Base-by-base conservation (phyloP, 352 stramenopile genomes). In the Globisporangium radiosum region DNA sequence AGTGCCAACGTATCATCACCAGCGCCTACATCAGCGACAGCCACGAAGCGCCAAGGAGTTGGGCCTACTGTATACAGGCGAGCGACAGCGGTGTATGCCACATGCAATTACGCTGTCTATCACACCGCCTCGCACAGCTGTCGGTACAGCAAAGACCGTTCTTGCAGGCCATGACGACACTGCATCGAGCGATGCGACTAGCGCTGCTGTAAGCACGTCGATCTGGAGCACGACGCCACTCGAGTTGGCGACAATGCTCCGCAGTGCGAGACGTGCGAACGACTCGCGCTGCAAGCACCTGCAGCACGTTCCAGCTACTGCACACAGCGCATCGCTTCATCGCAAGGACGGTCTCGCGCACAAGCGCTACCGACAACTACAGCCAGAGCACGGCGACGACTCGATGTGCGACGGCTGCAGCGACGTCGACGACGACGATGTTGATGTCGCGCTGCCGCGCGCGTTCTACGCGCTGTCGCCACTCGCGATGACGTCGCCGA, bases 231-330 rank as follows among this genome's bases (percentile, higher is more conserved):
- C 54, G 25, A 56, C 52, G 15, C 38, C 45, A 4, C 14, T n/a
- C 4, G 59, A 64, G n/a, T 39, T 64, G 37, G 17, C 19, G n/a
- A 17, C 39, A 45, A 59, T 64, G 59, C 43, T 54, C 19, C 59
- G 58, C 38, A 47, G 45, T 36, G 43, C 9, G 13, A 14, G 10
- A 2, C 51, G 15, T 19, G 17, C 17, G 17, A 19, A 19, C 17
- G 17, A 19, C 17, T 19, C 17, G 17, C 17, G 17, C 15, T 5
- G 10, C 19, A 59, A 59, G 40, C 39, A 36, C 2, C 43, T 33
- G 17, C 58, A 36, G 50, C n/a, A 11, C 43, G 37, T 39, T 36
- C 25, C 48, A 53, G 8, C 5, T 49, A 49, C 9, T 7, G 11
- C 11, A 11, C 15, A 14, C 45, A 19, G 45, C 45, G 45, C 45